Evolutionary conservation across 140 eudicot species (phyloP).

Genomic region (Ambrosia hybrid): DNA sequence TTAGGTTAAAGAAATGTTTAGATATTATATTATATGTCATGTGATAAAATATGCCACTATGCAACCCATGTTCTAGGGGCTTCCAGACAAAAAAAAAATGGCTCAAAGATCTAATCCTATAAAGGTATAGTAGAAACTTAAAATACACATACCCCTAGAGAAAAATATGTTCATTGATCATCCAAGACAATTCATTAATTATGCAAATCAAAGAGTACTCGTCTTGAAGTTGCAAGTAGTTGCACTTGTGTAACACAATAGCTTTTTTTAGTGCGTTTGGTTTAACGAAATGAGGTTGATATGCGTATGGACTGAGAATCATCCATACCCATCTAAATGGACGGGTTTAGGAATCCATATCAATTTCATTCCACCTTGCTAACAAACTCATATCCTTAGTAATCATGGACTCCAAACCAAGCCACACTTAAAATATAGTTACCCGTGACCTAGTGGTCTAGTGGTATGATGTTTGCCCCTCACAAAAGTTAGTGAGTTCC

Average conservation of each 20-base stretch:
- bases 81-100: neutral
- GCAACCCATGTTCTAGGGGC: neutral
- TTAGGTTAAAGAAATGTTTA: constrained; percentile 26
- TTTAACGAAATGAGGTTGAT: neutral
- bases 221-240: neutral
- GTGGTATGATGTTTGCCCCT: no score
- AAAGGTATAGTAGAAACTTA: neutral
- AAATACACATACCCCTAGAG: neutral
- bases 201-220: neutral
- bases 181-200: neutral
- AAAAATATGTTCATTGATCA: no score
- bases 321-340: neutral
- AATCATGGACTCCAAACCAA: no score
- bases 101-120: neutral
- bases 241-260: neutral
- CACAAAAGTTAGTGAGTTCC: no score
- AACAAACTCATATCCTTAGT: no score
- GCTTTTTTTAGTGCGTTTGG: neutral
- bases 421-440: no score
- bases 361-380: no score
- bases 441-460: no score
- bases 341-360: no score
- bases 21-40: neutral
- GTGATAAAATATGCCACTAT: neutral
- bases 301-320: neutral